Evolutionary conservation across 2,329 filamentous ascomycete genomes (phyloP), one percentile per base, ranked within the genome.

Genomic region (Pseudogymnoascus sp.): DNA sequence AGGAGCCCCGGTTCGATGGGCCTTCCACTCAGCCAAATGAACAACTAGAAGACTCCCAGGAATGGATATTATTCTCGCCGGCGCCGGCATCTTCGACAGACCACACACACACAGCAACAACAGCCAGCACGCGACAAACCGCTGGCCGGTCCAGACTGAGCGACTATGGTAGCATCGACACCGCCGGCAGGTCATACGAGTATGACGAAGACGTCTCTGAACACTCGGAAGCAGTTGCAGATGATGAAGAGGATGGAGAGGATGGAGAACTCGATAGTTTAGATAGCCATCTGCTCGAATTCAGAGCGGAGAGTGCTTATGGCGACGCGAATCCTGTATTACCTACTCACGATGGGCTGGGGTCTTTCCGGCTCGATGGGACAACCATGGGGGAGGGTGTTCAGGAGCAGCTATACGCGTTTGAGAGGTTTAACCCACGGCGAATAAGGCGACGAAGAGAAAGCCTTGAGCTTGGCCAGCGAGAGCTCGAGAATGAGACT

Each of bases 31-130:
- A 59, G 6, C 60, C 57, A 35, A 69, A 78, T 65, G 74, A 77
- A 18, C 71, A 76, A 43, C 76, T 85, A 63, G 85, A 89, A 64
- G 88, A 92, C 66, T 88, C 90, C 11, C 88, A 94, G 74, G 93
- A 96, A 82, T 99, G 94, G 94, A 88, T 97, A 60, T 85, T 99
- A 66, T 99, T 99, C 78, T 90, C 92, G 6, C 90, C 90, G 1
- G 81, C 81, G 7, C 86, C 86, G 65, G 82, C 81, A 3, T 87
- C 88, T 18, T 81, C 81, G 9, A 86, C 86, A 4, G 86, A 88
- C 64, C 81, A 86, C 59, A 90, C 86, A 47, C 86, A 82, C 63
- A 86, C 89, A 37, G 16, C 57, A 38, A 38, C 33, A 37, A 89
- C 74, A 70, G 82, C 77, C 77, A 86, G 74, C 71, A 92, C 77